Percentiles rank a stretch among this genome's conserved stretches.
phyloP scores from a whole-genome alignment of 2,329 filamentous ascomycete genomes.

The Xylariaceae sp. region DNA sequence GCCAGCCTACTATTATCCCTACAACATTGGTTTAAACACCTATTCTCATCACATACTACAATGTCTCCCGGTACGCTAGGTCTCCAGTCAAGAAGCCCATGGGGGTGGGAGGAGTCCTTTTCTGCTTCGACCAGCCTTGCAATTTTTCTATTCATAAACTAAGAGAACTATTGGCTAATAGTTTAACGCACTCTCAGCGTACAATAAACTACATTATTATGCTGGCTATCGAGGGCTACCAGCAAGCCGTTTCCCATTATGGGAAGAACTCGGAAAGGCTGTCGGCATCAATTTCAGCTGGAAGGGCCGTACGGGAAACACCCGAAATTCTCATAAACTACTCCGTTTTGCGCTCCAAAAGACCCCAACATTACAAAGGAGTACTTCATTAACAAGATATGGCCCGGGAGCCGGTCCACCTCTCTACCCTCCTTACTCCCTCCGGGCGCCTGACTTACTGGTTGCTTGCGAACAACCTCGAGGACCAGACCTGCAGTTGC shows the following conservation, averaged over 20 bases:
- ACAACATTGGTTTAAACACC: background rate
- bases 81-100: background rate
- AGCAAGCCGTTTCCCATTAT: conserved; percentile 33
- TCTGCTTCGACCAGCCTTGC: background rate
- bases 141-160: background rate
- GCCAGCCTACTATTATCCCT: background rate
- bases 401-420: conserved; percentile 5
- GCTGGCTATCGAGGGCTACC: conserved; percentile 35
- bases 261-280: conserved; percentile 39
- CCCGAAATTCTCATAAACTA: conserved; percentile 54
- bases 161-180: conserved; percentile 9
- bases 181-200: conserved; percentile 23
- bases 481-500: conserved; percentile 44
- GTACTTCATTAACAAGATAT: conserved; percentile 28
- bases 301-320: conserved; percentile 51
- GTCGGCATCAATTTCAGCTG: conserved; percentile 50
- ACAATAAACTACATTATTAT: conserved; percentile 48
- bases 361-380: conserved; percentile 32
- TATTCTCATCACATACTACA: background rate
- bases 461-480: conserved; percentile 24
- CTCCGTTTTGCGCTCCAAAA: conserved; percentile 48
- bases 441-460: conserved; percentile 21
- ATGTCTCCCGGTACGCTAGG: background rate
- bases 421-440: conserved; percentile 19
- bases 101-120: background rate